Base-by-base conservation (phyloP, 1,284 basidiomycete genomes). In the Ganoderma boninense region DNA sequence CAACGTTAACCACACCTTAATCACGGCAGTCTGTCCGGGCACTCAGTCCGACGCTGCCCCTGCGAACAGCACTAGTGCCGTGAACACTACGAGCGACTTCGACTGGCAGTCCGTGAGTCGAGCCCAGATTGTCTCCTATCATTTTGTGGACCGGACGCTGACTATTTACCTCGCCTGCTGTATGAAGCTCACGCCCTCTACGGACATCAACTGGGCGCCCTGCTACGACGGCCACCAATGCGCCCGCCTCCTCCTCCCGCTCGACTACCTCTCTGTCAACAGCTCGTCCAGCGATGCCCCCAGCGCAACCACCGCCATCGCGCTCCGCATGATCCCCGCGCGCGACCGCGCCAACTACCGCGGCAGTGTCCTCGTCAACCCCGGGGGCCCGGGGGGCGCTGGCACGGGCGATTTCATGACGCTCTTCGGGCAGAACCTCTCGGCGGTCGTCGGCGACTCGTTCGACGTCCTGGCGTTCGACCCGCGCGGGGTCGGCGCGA, bases 321-420 rank as follows among this genome's bases (percentile, higher is more conserved):
- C 85, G 1, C 72, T 86, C 26, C 76, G 72, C 32, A 71, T 76
- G 70, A 77, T 82, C 26, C 81, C 79, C 0, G 75, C 70, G 18
- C 57, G 77, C 46, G 54, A 73, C 38, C 71, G 68, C 56, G 38
- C 76, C 68, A 75, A 80, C 44, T 86, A 86, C 73, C 80, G 80
- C 42, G 86, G 87, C 0, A 84, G 86, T 0, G 77, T 88, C 20
- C 78, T 87, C 3, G 78, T 87, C 74, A 89, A 89, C 71, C 87
- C 87, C 0, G 87, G 87, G 0, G 87, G 87, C 0, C 87, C 87
- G 8, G 87, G 87, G 2, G 86, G 82, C 0, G 83, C 84, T 64
- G 87, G 87, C n/a, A 83, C 69, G 29, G 29, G 29, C 6, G n/a
- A 54, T 0, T 32, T 66, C 65, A 60, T 64, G n/a, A 56, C 29